These are phyloP conservation scores for Macrophomina pseudophaseolina DNA, from an alignment of 2,329 filamentous ascomycete species.

Conservation along the genomic window DNA sequence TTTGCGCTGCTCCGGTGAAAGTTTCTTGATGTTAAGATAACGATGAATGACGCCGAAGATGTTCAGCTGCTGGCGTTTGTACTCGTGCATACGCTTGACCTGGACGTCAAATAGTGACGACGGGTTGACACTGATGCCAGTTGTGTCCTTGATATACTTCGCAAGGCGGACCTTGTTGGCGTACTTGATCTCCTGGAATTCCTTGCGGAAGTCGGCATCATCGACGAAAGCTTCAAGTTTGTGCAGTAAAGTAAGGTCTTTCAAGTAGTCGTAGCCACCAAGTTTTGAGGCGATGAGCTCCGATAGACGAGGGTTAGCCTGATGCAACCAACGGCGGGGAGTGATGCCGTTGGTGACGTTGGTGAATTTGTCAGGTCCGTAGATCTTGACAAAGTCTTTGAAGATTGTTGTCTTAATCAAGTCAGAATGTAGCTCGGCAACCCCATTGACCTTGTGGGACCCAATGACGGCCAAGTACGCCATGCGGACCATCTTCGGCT, in stretches of 20 bases:
- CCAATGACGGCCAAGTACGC: slow-evolving; percentile 93
- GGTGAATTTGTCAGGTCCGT: slow-evolving; percentile 95
- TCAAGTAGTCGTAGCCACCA: slow-evolving; percentile 82
- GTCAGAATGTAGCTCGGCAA: slow-evolving; percentile 96
- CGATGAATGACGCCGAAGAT: slow-evolving; percentile 97
- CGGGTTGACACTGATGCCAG: slow-evolving; percentile 83
- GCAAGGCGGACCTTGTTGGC: slow-evolving; percentile 93
- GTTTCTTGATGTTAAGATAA: slow-evolving; percentile 85
- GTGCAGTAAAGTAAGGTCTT: slow-evolving; percentile 84
- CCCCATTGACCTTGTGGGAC: slow-evolving; percentile 98
- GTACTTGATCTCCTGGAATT: slow-evolving; percentile 96
- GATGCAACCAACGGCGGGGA: slow-evolving; percentile 93
- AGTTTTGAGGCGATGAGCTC: slow-evolving; percentile 90
- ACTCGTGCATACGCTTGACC: slow-evolving; percentile 98
- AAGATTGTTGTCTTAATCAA: slow-evolving; percentile 99
- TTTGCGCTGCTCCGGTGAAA: slow-evolving; percentile 83
- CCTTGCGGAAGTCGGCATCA: slow-evolving; percentile 87
- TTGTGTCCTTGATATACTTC: slow-evolving; percentile 84
- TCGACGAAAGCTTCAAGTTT: slow-evolving; percentile 83
- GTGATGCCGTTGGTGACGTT: slow-evolving; percentile 99
- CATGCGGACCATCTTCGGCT: slow-evolving; percentile 98
- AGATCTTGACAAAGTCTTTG: slow-evolving; percentile 96
- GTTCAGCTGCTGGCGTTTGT: slow-evolving; percentile 98
- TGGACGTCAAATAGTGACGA: slow-evolving; percentile 92
- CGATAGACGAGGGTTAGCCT: slow-evolving; percentile 91